These are phyloP conservation scores for Claviceps maximensis DNA, from an alignment of 2,329 filamentous ascomycete species.

Conservation along the genomic window DNA sequence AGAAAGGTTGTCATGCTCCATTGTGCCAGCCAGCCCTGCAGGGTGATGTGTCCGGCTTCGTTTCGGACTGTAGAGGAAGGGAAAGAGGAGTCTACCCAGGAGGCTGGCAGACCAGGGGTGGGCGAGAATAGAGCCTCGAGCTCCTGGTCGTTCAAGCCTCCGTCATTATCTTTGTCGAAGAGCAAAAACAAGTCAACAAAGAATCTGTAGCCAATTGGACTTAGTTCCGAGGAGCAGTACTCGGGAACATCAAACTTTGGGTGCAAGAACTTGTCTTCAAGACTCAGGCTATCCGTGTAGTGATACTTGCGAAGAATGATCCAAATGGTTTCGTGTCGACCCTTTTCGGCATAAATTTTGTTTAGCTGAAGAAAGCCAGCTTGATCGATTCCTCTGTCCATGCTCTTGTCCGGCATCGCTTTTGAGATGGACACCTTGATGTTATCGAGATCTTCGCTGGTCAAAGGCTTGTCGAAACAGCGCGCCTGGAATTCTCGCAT, in stretches of 20 bases:
- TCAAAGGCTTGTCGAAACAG: constrained; percentile 81
- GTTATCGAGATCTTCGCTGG: constrained; percentile 68
- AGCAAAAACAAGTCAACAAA: constrained; percentile 93
- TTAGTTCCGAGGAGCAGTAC: constrained; percentile 84
- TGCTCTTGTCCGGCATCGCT: constrained; percentile 46
- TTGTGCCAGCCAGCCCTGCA: constrained; percentile 95
- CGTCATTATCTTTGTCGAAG: constrained; percentile 96
- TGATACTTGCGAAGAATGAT: constrained; percentile 89
- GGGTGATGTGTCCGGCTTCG: constrained; percentile 85
- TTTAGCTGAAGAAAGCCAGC: constrained; percentile 81
- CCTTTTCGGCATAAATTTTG: constrained; percentile 93
- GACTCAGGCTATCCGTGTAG: constrained; percentile 86
- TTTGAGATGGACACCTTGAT: constrained; percentile 82
- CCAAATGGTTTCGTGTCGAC: constrained; percentile 96
- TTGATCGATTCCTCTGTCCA: constrained; percentile 63
- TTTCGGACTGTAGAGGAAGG: constrained; percentile 90
- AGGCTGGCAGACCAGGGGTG: constrained; percentile 74
- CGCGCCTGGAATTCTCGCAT: constrained; percentile 82
- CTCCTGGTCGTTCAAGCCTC: constrained; percentile 77
- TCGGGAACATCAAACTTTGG: constrained; percentile 91
- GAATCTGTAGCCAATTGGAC: constrained; percentile 88
- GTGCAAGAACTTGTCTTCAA: constrained; percentile 82
- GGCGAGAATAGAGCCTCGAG: constrained; percentile 80
- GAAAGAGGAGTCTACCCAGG: constrained; percentile 81
- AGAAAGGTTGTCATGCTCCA: constrained; percentile 99